These are phyloP conservation scores for Neofusicoccum cordaticola DNA, from an alignment of 2,329 filamentous ascomycete genomes.

Conservation along the genomic window DNA sequence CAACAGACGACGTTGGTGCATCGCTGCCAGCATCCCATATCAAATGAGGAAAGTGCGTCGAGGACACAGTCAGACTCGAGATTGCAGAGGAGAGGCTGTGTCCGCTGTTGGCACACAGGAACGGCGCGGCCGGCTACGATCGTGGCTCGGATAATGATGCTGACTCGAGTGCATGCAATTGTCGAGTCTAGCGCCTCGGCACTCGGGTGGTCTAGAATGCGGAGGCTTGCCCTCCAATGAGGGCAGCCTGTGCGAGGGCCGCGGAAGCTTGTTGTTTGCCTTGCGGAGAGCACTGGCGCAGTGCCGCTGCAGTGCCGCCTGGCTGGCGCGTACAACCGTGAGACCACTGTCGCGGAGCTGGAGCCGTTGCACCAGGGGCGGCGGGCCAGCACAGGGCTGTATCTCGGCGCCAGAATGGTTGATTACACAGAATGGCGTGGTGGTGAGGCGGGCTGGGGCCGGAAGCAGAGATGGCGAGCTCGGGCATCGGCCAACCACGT, in stretches of 20 bases:
- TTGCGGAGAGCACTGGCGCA: background rate
- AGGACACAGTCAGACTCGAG: background rate
- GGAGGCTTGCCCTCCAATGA: background rate
- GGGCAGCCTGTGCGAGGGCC: background rate
- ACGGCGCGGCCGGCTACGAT: background rate
- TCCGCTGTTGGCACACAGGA: background rate
- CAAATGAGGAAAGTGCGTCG: background rate
- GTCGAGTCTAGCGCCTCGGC: slow-evolving; percentile 6
- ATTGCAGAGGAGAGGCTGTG: background rate
- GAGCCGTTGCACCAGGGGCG: background rate
- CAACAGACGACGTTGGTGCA: background rate
- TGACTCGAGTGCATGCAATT: background rate
- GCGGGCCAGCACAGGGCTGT: background rate
- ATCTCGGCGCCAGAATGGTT: background rate
- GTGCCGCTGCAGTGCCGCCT: background rate
- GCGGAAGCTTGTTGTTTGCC: slow-evolving; percentile 2
- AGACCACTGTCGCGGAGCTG: background rate
- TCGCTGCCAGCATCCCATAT: background rate
- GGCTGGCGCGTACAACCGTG: background rate
- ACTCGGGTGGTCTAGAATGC: background rate
- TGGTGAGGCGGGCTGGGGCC: slow-evolving; percentile 1
- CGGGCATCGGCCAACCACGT: slow-evolving; percentile 4
- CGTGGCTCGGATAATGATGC: background rate
- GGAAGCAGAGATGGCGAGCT: slow-evolving; percentile 8
- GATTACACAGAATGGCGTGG: background rate